phyloP scores from a whole-genome alignment of 495 filamentous ascomycete species.

The Podospora australis region DNA sequence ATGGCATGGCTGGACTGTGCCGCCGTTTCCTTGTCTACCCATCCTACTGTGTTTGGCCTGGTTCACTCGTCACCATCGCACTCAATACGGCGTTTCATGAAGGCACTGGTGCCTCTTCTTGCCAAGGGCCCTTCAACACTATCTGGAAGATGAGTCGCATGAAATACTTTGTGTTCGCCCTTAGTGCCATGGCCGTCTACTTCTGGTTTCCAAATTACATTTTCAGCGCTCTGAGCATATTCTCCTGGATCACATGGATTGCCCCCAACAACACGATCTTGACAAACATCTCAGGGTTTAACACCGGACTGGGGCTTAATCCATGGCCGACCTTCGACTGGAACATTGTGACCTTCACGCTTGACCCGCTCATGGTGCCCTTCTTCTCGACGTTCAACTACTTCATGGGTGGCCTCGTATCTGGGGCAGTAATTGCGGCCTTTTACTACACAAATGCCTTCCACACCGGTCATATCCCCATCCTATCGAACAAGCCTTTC shows the following conservation, averaged over 20 bases:
- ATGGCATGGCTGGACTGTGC: conserved; percentile 46
- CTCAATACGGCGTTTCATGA: conserved; percentile 40
- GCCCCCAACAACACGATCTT: conserved; percentile 30
- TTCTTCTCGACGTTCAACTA: conserved; percentile 40
- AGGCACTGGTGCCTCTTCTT: conserved; percentile 18
- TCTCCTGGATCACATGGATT: conserved; percentile 42
- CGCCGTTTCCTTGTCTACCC: conserved; percentile 52
- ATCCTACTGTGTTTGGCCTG: conserved; percentile 38
- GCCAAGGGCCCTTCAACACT: conserved; percentile 29
- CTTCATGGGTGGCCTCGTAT: conserved; percentile 27
- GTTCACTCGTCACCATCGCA: conserved; percentile 38
- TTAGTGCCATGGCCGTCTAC: conserved; percentile 35
- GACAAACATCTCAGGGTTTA: conserved; percentile 25
- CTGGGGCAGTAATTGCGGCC: conserved; percentile 25
- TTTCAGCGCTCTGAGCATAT: conserved; percentile 30
- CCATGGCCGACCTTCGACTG: conserved; percentile 38
- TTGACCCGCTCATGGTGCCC: conserved; percentile 38
- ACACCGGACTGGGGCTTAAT: conserved; percentile 33
- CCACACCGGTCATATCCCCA: conserved; percentile 33
- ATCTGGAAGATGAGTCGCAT: conserved; percentile 29
- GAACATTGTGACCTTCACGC: conserved; percentile 30
- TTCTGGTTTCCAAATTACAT: conserved; percentile 43
- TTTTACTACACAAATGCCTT: conserved; percentile 36
- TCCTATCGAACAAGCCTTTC: conserved; percentile 34
- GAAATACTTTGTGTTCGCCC: conserved; percentile 30